These are phyloP conservation scores for Aspergillus novoparasiticus DNA, from an alignment of 2,329 filamentous ascomycete species.

Conservation along the genomic window DNA sequence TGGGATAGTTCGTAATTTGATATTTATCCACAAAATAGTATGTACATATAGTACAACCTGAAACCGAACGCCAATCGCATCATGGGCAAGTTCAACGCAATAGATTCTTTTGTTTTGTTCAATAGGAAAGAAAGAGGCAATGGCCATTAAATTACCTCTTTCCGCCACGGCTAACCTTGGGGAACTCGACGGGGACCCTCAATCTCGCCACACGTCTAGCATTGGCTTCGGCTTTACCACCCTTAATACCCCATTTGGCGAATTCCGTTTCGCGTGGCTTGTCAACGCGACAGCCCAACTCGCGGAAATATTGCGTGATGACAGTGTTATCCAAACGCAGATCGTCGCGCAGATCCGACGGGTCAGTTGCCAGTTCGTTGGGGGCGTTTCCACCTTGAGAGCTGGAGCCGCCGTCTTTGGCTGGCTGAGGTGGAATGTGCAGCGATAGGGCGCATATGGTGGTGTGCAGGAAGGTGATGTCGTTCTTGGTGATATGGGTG, in stretches of 20 bases:
- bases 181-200: slow-evolving; percentile 79
- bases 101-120: background rate
- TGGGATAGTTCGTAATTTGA: background rate
- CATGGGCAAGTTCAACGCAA: background rate
- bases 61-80: slow-evolving; percentile 5
- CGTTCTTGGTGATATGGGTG: slow-evolving; percentile 38
- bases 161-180: slow-evolving; percentile 58
- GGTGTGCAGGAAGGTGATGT: slow-evolving; percentile 47
- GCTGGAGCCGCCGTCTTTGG: slow-evolving; percentile 38
- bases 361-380: slow-evolving; percentile 46
- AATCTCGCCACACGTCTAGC: slow-evolving; percentile 66
- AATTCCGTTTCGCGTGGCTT: slow-evolving; percentile 45
- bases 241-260: slow-evolving; percentile 51
- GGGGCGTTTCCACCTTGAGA: slow-evolving; percentile 38
- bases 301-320: slow-evolving; percentile 46
- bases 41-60: slow-evolving; percentile 3
- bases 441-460: slow-evolving; percentile 50
- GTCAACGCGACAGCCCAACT: slow-evolving; percentile 49
- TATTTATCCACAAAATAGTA: slow-evolving; percentile 8
- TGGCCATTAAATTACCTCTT: slow-evolving; percentile 20
- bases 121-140: background rate
- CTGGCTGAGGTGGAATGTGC: slow-evolving; percentile 47
- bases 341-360: slow-evolving; percentile 49
- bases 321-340: slow-evolving; percentile 41
- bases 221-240: slow-evolving; percentile 62